Percentiles rank a stretch among this genome's conserved stretches.
phyloP scores from a whole-genome alignment of 495 filamentous ascomycete species.

The Amphirosellinia nigrospora region DNA sequence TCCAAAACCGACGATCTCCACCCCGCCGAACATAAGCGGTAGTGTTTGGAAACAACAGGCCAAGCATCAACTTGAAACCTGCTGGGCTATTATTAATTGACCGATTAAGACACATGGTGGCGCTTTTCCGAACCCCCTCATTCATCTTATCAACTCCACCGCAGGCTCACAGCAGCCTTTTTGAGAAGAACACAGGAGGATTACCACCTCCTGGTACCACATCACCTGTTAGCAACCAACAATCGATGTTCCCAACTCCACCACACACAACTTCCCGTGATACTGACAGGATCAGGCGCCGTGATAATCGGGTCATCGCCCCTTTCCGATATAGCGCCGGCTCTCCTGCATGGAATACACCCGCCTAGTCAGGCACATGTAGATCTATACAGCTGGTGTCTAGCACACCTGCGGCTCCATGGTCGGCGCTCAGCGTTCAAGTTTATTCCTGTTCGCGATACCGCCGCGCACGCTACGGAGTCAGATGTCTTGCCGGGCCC shows the following conservation, averaged over 20 bases:
- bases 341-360: not conserved
- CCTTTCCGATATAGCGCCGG: conserved; percentile 19
- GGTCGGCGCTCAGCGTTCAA: not conserved
- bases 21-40: not conserved
- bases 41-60: not conserved
- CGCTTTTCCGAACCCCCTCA: not conserved
- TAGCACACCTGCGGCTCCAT: not conserved
- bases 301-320: not conserved
- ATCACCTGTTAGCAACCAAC: conserved; percentile 5
- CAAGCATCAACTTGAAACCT: conserved; percentile 14
- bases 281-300: not conserved
- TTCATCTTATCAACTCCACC: conserved; percentile 18
- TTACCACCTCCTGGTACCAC: conserved; percentile 8
- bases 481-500: conserved; percentile 18
- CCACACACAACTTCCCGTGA: not conserved
- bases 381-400: not conserved
- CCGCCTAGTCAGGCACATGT: conserved; percentile 7
- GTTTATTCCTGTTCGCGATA: not conserved
- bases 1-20: conserved; percentile 3
- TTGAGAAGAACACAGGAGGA: conserved; percentile 14
- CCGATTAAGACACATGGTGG: conserved; percentile 4
- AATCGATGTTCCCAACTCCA: not conserved
- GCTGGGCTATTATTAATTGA: conserved; percentile 14
- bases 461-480: not conserved
- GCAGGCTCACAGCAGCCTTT: conserved; percentile 18